A percentile compares a stretch with the other conserved stretches of the same genome.
These are phyloP conservation scores for Vitis hybrid DNA, from an alignment of 177 flowering plant species.

Conservation along the genomic window DNA sequence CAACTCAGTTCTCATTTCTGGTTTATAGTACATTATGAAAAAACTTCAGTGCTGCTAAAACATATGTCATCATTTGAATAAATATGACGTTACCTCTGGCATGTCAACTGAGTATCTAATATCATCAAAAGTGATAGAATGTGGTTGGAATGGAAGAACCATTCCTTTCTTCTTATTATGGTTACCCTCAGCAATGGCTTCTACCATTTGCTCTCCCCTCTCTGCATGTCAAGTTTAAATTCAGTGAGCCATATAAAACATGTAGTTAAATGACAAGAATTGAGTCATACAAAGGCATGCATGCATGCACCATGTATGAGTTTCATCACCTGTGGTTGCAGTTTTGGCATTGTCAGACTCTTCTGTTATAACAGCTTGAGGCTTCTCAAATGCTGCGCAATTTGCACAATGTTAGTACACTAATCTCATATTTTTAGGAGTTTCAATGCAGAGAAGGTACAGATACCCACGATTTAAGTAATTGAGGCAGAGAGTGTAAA, in stretches of 20 bases:
- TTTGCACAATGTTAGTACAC: not conserved
- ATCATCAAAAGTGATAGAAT: constrained; percentile 44
- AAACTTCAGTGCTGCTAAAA: not conserved
- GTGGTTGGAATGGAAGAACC: constrained; percentile 51
- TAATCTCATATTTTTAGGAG: not conserved
- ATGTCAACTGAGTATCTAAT: constrained; percentile 48
- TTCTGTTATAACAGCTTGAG: constrained; percentile 22
- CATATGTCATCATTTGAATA: too few relatives aligned
- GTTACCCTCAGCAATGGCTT: constrained; percentile 2
- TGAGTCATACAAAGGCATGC: too few relatives aligned
- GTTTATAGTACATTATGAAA: not conserved
- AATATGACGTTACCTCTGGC: constrained; percentile 41
- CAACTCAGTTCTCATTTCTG: not conserved
- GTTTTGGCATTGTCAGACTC: constrained; percentile 7
- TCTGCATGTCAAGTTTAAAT: constrained; percentile 2
- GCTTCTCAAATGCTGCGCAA: constrained; percentile 28
- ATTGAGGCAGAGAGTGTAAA: constrained; percentile 28
- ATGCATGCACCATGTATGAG: too few relatives aligned
- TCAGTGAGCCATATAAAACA: not conserved
- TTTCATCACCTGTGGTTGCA: constrained; percentile 3
- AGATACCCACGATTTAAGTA: constrained; percentile 36
- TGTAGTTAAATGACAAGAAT: too few relatives aligned
- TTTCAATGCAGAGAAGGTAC: not conserved
- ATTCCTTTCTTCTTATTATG: constrained; percentile 37
- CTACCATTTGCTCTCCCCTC: constrained; percentile 9